These are phyloP conservation scores for Lepiota brunneoincarnata DNA, from an alignment of 768 basidiomycete species.

Conservation along the genomic window DNA sequence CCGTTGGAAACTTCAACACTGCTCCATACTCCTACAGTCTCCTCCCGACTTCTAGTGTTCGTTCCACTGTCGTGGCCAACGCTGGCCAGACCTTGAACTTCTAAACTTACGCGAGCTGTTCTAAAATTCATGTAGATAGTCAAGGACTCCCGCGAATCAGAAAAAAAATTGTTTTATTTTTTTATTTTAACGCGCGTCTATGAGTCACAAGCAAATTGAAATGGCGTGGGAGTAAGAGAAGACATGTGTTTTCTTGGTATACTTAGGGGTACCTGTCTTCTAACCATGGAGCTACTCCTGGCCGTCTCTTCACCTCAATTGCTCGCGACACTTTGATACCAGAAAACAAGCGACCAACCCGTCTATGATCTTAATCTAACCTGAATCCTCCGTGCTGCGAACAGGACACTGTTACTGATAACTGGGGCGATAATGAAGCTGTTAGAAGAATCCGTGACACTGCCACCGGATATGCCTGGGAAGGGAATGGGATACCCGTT, in stretches of 20 bases:
- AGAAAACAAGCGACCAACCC: no score
- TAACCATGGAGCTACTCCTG: background rate
- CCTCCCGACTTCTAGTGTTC: conserved; percentile 18
- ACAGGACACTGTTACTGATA: background rate
- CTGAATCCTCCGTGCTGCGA: background rate
- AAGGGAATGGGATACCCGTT: conserved; percentile 35
- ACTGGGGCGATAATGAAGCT: background rate
- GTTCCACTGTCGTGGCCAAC: conserved; percentile 19
- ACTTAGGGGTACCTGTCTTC: background rate
- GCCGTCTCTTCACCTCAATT: background rate
- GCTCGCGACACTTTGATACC: background rate
- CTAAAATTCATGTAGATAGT: background rate
- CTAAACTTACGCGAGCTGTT: conserved; percentile 8
- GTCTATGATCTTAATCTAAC: background rate
- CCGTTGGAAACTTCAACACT: conserved; percentile 25
- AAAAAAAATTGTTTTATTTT: background rate
- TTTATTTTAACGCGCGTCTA: background rate
- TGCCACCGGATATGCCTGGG: conserved; percentile 10
- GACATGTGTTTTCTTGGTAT: background rate
- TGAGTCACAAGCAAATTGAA: background rate
- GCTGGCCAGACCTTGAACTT: conserved; percentile 28
- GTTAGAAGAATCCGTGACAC: conserved; percentile 4
- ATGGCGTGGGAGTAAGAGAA: conserved; percentile 3
- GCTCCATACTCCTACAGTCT: conserved; percentile 28
- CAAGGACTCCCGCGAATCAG: no score